These are phyloP conservation scores for Tetrapisispora phaffii DNA, from an alignment of 805 yeast genomes.

Conservation along the genomic window DNA sequence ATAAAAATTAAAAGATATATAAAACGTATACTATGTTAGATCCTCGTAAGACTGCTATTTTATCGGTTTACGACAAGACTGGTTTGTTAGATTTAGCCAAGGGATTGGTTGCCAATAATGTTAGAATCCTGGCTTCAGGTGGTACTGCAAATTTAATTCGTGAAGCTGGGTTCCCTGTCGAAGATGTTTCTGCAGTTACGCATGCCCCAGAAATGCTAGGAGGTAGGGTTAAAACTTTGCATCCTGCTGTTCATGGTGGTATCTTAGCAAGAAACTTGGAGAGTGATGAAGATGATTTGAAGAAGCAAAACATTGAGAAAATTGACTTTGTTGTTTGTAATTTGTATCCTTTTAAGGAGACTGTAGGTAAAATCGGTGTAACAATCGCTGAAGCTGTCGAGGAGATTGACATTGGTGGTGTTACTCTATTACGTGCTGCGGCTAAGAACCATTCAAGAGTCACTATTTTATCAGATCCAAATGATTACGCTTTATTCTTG, in stretches of 20 bases:
- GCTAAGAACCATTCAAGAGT: constrained; percentile 97
- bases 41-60: constrained; percentile 75
- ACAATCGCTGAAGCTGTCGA: constrained; percentile 96
- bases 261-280: constrained; percentile 90
- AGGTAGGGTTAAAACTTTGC: constrained; percentile 95
- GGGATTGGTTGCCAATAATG: constrained; percentile 81
- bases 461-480: constrained; percentile 89
- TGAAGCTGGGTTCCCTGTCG: constrained; percentile 97
- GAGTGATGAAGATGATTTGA: constrained; percentile 80
- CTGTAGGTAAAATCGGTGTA: constrained; percentile 89
- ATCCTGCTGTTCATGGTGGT: constrained; percentile 98
- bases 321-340: constrained; percentile 97
- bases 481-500: constrained; percentile 79
- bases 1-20: no score
- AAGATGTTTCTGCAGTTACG: constrained; percentile 88
- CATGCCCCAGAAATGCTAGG: constrained; percentile 99
- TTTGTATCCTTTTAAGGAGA: constrained; percentile 96
- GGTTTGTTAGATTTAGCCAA: constrained; percentile 93
- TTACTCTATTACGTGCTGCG: constrained; percentile 93
- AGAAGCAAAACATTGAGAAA: constrained; percentile 83
- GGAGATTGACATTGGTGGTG: constrained; percentile 98
- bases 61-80: constrained; percentile 95
- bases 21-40: constrained; percentile 7
- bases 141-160: constrained; percentile 92
- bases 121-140: constrained; percentile 90